These are phyloP conservation scores for Lactarius psammicola DNA, from an alignment of 768 basidiomycete genomes.

Conservation along the genomic window DNA sequence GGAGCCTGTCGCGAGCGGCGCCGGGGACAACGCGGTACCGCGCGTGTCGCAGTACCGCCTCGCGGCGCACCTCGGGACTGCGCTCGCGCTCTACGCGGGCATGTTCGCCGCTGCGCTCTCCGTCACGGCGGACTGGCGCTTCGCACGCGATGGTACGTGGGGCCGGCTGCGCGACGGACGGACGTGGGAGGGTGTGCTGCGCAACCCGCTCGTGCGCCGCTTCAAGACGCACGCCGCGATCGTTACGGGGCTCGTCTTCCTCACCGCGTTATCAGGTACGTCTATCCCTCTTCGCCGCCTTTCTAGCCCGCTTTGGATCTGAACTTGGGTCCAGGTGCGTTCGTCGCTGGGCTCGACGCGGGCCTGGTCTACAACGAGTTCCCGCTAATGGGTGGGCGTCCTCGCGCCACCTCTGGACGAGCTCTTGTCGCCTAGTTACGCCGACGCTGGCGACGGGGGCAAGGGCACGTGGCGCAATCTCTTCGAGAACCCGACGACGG, in stretches of 20 bases:
- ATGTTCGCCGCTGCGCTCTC: slow-evolving; percentile 83
- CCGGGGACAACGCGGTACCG: slow-evolving; percentile 79
- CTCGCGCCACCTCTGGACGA: no score
- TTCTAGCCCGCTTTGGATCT: neutral
- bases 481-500: slow-evolving; percentile 96
- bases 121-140: slow-evolving; percentile 78
- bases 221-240: slow-evolving; percentile 60
- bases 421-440: slow-evolving; percentile 74
- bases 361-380: slow-evolving; percentile 76
- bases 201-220: slow-evolving; percentile 53
- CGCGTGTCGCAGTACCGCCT: slow-evolving; percentile 96
- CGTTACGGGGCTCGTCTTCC: slow-evolving; percentile 75
- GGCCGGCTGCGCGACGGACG: slow-evolving; percentile 47
- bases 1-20: slow-evolving; percentile 42
- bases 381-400: no score
- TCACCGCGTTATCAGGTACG: slow-evolving; percentile 89
- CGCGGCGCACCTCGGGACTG: slow-evolving; percentile 91
- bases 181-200: slow-evolving; percentile 47
- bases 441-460: slow-evolving; percentile 44
- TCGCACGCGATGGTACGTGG: slow-evolving; percentile 55
- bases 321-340: slow-evolving; percentile 64
- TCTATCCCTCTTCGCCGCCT: slow-evolving; percentile 15
- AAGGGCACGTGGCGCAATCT: slow-evolving; percentile 90
- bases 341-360: slow-evolving; percentile 96
- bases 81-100: slow-evolving; percentile 88